Conservation (phyloP, 306 rosid genomes). For the Glycine tomentella region DNA sequence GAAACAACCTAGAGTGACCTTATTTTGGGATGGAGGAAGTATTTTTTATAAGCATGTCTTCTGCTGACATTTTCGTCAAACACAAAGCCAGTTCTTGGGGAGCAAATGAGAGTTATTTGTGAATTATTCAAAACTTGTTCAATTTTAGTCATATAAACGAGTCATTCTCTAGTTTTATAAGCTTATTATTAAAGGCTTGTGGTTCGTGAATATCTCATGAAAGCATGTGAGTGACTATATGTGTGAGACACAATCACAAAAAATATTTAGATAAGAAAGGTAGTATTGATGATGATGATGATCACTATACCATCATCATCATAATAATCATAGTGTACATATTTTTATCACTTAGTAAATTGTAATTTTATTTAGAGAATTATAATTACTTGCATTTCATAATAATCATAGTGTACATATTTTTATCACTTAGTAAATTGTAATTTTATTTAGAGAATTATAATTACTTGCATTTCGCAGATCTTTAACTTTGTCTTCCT, state of each 20-base stretch:
- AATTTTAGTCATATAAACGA: background rate
- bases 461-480: background rate
- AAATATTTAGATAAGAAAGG: too few species aligned
- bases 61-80: background rate
- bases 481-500: background rate
- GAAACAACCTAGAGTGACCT: too few species aligned
- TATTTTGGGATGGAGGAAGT: too few species aligned
- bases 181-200: background rate
- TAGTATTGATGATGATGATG: background rate
- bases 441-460: background rate
- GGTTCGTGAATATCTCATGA: too few species aligned
- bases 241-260: too few species aligned
- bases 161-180: background rate
- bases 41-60: background rate
- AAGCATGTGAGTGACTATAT: too few species aligned
- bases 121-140: background rate
- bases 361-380: too few species aligned
- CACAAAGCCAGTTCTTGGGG: background rate
- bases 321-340: too few species aligned
- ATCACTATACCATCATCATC: too few species aligned
- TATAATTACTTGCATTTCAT: too few species aligned
- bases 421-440: background rate
- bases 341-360: too few species aligned
- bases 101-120: background rate
- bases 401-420: background rate